Evolutionary conservation across 129 eudicot species (phyloP), one percentile per base, ranked within the genome.

Genomic region (Calendula officinalis): DNA sequence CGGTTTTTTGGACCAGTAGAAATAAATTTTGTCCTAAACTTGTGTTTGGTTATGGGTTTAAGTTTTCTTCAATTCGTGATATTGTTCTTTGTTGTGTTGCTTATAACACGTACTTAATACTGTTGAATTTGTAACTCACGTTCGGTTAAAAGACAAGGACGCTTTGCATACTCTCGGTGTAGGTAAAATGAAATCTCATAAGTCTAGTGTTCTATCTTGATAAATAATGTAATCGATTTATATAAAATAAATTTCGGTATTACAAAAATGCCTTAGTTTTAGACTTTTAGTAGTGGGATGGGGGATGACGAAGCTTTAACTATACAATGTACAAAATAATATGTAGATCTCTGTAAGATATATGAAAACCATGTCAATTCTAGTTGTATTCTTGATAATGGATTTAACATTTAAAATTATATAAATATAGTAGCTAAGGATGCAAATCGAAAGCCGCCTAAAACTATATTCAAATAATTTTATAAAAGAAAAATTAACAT

Each of bases 21-120:
- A 74, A 74, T 74, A 74, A 66, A 47, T 17, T 42, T 66, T 45
- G 66, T 60, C 61, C 46, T 62, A 1, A 30, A 55, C 8, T 56
- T 62, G 32, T 12, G 58, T 32, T 2, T 60, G 50, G n/a, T 47
- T 70, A 41, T 22, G 34, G 35, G 43, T 41, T n/a, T 7, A 58
- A 11, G 12, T 39, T 42, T 38, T 4, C 2, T 49, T 49, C 1
- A 9, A 3, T 7, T 17, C 15, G 36, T 22, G 34, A 32, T 37
- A 51, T 22, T 15, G 3, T 51, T 22, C 9, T 5, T 17, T 46
- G 3, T 27, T 46, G 41, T 9, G 41, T 33, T 32, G 12, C 10
- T 3, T 61, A 12, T 30, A 22, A 62, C 34, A 9, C 35, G 22
- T 5, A 11, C 52, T 1, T 42, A 41, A 41, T 27, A 12, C 46